Percentiles rank a stretch among this genome's conserved stretches.
Conservation (phyloP, 768 basidiomycete species). For the Phaffia tasmanica region DNA sequence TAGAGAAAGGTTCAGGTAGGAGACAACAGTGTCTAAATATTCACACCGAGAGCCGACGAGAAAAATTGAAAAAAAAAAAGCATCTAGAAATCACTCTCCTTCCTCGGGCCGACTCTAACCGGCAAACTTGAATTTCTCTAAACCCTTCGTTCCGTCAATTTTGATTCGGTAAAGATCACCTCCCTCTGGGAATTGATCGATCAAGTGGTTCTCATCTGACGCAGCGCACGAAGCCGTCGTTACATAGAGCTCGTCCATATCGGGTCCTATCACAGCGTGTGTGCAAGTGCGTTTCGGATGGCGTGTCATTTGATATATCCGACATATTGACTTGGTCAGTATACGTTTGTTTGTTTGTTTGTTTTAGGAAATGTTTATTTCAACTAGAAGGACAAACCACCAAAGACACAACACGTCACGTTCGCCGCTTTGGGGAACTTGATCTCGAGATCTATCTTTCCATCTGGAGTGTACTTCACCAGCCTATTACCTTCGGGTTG, state of each 20-base stretch:
- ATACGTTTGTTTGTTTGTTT: too few relatives aligned
- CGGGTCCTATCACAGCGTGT: neutral
- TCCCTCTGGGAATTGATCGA: conserved; percentile 12
- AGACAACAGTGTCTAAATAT: too few relatives aligned
- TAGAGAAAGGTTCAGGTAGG: too few relatives aligned
- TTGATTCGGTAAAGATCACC: conserved; percentile 18
- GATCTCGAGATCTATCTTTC: conserved; percentile 13
- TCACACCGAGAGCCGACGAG: too few relatives aligned
- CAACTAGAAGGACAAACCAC: conserved; percentile 3
- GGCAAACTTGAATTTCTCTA: conserved; percentile 19
- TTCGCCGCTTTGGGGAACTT: conserved; percentile 21
- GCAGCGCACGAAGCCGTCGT: conserved; percentile 16
- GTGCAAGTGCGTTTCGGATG: too few relatives aligned
- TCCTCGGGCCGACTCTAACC: neutral
- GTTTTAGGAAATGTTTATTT: neutral
- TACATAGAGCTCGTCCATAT: conserved; percentile 14
- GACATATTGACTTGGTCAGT: too few relatives aligned
- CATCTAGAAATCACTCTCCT: too few relatives aligned
- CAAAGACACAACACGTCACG: conserved; percentile 20
- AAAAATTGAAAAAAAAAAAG: too few relatives aligned
- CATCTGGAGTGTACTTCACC: conserved; percentile 12
- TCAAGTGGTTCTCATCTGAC: conserved; percentile 6
- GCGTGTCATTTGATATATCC: too few relatives aligned
- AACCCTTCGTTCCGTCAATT: conserved; percentile 11
- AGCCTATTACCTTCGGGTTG: conserved; percentile 2